These are phyloP conservation scores for Thelephora ganbajun DNA, from an alignment of 768 basidiomycete genomes.

Conservation along the genomic window DNA sequence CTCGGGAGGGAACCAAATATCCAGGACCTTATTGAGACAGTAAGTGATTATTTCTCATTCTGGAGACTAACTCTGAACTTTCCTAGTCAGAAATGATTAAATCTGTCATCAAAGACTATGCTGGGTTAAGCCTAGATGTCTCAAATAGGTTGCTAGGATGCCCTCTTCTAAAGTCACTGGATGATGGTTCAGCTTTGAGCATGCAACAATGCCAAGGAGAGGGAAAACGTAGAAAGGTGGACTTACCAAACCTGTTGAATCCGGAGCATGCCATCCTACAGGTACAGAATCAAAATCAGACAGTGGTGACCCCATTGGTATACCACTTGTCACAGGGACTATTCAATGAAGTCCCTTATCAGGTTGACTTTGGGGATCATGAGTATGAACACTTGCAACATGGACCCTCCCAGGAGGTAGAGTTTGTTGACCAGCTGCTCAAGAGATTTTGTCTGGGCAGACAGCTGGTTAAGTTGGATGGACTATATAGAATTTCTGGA, in stretches of 20 bases:
- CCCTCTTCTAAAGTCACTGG: not conserved
- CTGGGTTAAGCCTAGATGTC: not conserved
- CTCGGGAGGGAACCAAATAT: conserved; percentile 1
- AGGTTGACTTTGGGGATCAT: conserved; percentile 29
- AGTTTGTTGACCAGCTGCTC: conserved; percentile 1
- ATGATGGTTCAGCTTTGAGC: too few species aligned
- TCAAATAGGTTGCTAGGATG: not conserved
- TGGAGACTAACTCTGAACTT: not conserved
- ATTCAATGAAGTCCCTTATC: conserved; percentile 38
- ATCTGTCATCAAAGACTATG: not conserved
- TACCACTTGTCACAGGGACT: conserved; percentile 32
- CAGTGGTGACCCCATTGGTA: conserved; percentile 52
- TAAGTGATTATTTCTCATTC: not conserved
- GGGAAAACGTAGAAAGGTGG: too few species aligned
- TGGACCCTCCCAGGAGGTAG: conserved; percentile 1
- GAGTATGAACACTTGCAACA: not conserved
- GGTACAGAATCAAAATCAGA: conserved; percentile 36
- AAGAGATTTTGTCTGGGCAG: not conserved
- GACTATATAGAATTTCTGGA: not conserved
- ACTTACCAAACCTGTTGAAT: conserved; percentile 24
- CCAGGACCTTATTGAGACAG: not conserved
- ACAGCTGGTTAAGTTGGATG: not conserved
- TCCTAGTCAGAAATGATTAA: not conserved
- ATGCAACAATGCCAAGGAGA: too few species aligned
- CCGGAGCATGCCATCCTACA: conserved; percentile 41